Conservation (phyloP, 2,329 filamentous ascomycete genomes). For the Dactylella cylindrospora region DNA sequence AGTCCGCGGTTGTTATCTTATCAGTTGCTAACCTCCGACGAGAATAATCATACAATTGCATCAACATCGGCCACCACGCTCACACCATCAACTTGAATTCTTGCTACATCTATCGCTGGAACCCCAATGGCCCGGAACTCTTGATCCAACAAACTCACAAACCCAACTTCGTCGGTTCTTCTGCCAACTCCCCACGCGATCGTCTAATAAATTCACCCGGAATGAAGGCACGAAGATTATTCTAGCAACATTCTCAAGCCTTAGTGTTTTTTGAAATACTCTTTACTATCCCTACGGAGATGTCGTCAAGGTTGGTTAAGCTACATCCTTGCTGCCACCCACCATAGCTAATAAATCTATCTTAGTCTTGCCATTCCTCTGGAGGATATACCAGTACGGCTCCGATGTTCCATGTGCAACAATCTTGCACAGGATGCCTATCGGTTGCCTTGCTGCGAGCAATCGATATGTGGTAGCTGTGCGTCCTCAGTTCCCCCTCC, state of each 20-base stretch:
- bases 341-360: slow-evolving; percentile 9
- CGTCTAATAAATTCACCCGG: slow-evolving; percentile 17
- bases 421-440: slow-evolving; percentile 88
- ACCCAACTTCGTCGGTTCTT: no score
- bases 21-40: no score
- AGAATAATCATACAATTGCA: no score
- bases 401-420: slow-evolving; percentile 91
- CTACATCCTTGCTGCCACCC: not conserved
- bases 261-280: no score
- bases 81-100: no score
- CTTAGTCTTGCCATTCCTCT: slow-evolving; percentile 65
- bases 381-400: slow-evolving; percentile 90
- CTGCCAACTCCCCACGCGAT: no score
- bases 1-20: no score
- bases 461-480: slow-evolving; percentile 91
- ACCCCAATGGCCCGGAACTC: no score
- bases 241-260: slow-evolving; percentile 1
- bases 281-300: slow-evolving; percentile 7
- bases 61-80: no score
- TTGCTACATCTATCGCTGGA: no score
- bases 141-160: no score
- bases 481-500: slow-evolving; percentile 51
- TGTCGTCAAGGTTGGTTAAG: slow-evolving; percentile 25
- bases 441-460: slow-evolving; percentile 90
- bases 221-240: slow-evolving; percentile 15